phyloP scores from a whole-genome alignment of 441 rosid species.

The Sinapis alba region DNA sequence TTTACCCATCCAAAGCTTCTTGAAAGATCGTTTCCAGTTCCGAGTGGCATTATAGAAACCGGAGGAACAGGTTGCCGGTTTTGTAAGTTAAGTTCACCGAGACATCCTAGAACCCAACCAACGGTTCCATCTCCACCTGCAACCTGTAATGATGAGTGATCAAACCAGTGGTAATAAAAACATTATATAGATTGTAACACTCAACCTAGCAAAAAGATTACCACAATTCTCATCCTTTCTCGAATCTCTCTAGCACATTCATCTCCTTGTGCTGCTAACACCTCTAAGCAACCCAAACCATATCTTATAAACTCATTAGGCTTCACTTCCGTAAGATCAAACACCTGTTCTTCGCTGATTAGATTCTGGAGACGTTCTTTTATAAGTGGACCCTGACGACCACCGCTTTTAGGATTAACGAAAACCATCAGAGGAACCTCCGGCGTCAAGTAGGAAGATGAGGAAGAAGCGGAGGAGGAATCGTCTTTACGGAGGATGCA shows the following conservation, averaged over 20 bases:
- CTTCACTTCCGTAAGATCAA: conserved; percentile 55
- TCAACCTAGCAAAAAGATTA: background rate
- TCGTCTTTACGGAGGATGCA: conserved; percentile 53
- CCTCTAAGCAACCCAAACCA: conserved; percentile 86
- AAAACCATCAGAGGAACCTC: conserved; percentile 83
- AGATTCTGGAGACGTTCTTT: conserved; percentile 64
- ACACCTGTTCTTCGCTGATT: conserved; percentile 58
- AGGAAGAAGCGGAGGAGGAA: conserved; percentile 13
- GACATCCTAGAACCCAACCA: conserved; percentile 95
- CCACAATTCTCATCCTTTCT: conserved; percentile 79
- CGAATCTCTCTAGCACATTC: conserved; percentile 77
- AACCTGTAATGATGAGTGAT: conserved; percentile 44
- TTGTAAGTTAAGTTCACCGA: conserved; percentile 60
- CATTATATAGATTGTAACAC: background rate
- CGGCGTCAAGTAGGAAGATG: conserved; percentile 44
- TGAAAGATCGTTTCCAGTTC: conserved; percentile 93
- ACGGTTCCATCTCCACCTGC: conserved; percentile 61
- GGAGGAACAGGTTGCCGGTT: conserved; percentile 80
- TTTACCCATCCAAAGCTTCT: conserved; percentile 97
- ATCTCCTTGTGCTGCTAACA: conserved; percentile 70
- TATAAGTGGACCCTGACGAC: conserved; percentile 70
- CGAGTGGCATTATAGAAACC: conserved; percentile 85
- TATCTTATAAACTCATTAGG: conserved; percentile 76
- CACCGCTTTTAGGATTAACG: conserved; percentile 76
- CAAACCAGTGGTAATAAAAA: background rate